phyloP scores from a whole-genome alignment of 192 early-diverging fungal genomes.

The Entomortierella chlamydospora region DNA sequence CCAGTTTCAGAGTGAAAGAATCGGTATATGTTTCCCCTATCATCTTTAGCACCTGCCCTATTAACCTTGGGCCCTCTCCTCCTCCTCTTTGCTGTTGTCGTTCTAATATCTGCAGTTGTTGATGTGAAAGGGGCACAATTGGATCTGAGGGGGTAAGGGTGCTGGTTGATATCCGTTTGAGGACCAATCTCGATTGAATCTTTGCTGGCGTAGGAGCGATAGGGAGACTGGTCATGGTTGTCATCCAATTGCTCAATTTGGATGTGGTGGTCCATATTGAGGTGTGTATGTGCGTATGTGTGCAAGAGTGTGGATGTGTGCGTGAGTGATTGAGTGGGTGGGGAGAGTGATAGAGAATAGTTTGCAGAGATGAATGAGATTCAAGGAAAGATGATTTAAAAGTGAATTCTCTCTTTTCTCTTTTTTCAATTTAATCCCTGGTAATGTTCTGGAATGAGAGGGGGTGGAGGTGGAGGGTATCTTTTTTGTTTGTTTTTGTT shows the following conservation, averaged over 20 bases:
- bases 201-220: constrained; percentile 13
- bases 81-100: background rate
- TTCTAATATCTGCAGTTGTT: constrained; percentile 1
- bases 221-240: background rate
- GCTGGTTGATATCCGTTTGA: constrained; percentile 9
- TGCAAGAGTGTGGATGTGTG: constrained; percentile 5
- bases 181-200: constrained; percentile 18
- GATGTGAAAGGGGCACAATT: background rate
- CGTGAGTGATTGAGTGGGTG: background rate
- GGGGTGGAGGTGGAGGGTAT: too few species aligned
- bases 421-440: background rate
- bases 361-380: constrained; percentile 6
- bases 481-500: too few species aligned
- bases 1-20: constrained; percentile 41
- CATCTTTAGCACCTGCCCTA: background rate
- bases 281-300: background rate
- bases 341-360: constrained; percentile 3
- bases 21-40: constrained; percentile 6
- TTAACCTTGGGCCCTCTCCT: background rate
- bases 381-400: background rate
- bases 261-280: constrained; percentile 16
- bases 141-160: constrained; percentile 3
- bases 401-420: background rate
- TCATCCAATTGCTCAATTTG: constrained; percentile 30
- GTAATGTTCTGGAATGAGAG: background rate